Evolutionary conservation across 2,329 filamentous ascomycete species (phyloP).

Genomic region (Herpotrichia juniperi): DNA sequence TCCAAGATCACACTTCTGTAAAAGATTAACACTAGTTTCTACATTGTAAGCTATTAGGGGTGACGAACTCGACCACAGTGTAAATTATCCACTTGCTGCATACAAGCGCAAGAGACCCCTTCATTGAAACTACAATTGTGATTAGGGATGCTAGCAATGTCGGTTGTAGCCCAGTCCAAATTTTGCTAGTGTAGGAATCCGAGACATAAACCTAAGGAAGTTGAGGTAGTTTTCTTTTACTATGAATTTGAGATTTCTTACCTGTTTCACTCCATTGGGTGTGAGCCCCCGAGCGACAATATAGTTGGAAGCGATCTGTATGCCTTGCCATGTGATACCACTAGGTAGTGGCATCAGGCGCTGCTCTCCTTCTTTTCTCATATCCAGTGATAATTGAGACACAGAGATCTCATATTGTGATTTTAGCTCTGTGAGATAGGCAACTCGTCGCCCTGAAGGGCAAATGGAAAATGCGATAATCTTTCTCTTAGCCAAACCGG

Average conservation of each 20-base stretch:
- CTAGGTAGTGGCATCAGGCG: not conserved
- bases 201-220: not conserved
- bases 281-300: conserved; percentile 2
- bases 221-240: not conserved
- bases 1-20: not conserved
- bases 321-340: not conserved
- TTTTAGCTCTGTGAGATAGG: conserved; percentile 3
- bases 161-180: not conserved
- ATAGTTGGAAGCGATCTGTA: not conserved
- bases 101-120: conserved; percentile 6
- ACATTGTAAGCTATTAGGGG: too few species aligned
- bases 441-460: conserved; percentile 3
- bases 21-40: not conserved
- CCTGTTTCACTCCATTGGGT: not conserved
- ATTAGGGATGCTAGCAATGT: not conserved
- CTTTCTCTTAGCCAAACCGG: not conserved
- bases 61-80: conserved; percentile 2
- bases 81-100: conserved; percentile 3
- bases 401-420: not conserved
- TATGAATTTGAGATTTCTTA: not conserved
- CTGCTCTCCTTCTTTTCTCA: not conserved
- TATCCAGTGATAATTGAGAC: not conserved
- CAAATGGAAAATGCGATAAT: conserved; percentile 1
- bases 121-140: not conserved
- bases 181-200: not conserved